These are phyloP conservation scores for Actinomortierella wolfii DNA, from an alignment of 371 early-diverging fungal genomes.

Conservation along the genomic window DNA sequence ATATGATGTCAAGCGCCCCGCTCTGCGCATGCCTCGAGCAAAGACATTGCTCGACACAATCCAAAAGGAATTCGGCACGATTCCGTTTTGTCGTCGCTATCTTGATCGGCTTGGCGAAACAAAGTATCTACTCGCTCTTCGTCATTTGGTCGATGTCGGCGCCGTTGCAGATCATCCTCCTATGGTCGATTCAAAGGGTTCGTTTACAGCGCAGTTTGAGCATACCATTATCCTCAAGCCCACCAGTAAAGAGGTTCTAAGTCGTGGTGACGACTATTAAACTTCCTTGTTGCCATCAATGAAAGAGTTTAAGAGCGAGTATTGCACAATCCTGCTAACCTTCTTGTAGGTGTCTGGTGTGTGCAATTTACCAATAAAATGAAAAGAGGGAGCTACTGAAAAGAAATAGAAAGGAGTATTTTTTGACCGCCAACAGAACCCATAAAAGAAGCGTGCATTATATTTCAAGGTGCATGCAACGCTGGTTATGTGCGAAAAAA, in stretches of 20 bases:
- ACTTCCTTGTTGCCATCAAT: neutral
- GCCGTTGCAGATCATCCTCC: conserved; percentile 96
- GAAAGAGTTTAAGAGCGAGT: neutral
- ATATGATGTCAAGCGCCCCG: conserved; percentile 65
- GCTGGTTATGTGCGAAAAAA: too few species aligned
- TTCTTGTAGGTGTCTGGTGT: too few species aligned
- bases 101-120: conserved; percentile 92
- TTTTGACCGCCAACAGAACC: too few species aligned
- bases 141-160: conserved; percentile 86
- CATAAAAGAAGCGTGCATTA: too few species aligned
- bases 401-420: too few species aligned
- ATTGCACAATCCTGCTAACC: neutral
- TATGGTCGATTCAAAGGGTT: conserved; percentile 89
- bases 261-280: conserved; percentile 68
- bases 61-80: conserved; percentile 93
- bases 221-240: conserved; percentile 95
- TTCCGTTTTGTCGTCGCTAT: conserved; percentile 98
- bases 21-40: conserved; percentile 79
- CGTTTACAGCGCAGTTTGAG: conserved; percentile 98
- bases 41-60: conserved; percentile 89
- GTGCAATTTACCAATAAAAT: too few species aligned
- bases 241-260: conserved; percentile 84
- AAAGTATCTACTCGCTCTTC: conserved; percentile 85
- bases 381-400: too few species aligned
- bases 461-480: too few species aligned